Percentiles rank a stretch among this genome's conserved stretches.
Conservation (phyloP, 176 grass and related monocot genomes). For the Cenchrus purpureus region DNA sequence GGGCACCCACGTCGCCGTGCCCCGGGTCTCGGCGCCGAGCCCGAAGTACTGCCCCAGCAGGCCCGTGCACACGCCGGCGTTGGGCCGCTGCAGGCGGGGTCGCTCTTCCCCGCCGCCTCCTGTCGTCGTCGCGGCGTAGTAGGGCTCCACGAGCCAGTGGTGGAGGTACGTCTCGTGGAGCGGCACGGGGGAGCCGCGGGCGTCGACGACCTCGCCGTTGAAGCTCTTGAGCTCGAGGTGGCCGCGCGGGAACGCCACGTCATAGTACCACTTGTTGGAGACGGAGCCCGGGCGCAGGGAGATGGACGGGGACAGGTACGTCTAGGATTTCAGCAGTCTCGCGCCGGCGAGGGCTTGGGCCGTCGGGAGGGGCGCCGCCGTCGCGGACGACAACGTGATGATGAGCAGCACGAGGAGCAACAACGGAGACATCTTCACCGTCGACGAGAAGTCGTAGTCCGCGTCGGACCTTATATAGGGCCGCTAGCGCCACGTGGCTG, state of each 20-base stretch:
- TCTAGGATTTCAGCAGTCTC: slow-evolving; percentile 52
- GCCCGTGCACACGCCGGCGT: slow-evolving; percentile 57
- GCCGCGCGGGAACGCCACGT: slow-evolving; percentile 67
- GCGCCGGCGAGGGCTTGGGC: slow-evolving; percentile 13
- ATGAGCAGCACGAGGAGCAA: background rate
- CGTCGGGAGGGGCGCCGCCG: no score
- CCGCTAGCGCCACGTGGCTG: no score
- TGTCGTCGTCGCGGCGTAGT: slow-evolving; percentile 8
- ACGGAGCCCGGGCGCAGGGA: slow-evolving; percentile 65
- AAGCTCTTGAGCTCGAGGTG: slow-evolving; percentile 88
- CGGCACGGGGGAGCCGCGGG: slow-evolving; percentile 56
- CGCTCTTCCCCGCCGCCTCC: no score
- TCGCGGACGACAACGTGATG: background rate
- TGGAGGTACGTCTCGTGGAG: slow-evolving; percentile 92
- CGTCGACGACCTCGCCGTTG: slow-evolving; percentile 70
- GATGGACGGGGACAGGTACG: slow-evolving; percentile 70
- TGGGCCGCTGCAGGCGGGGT: background rate
- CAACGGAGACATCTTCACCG: background rate
- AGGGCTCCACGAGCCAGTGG: slow-evolving; percentile 71
- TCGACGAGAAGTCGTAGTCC: no score
- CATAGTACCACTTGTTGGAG: slow-evolving; percentile 59
- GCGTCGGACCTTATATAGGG: no score
- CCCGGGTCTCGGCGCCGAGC: slow-evolving; percentile 88
- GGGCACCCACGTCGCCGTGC: slow-evolving; percentile 77
- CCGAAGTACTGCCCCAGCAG: slow-evolving; percentile 70